phyloP scores from a whole-genome alignment of 768 basidiomycete species.

The Tulasnella sp. region DNA sequence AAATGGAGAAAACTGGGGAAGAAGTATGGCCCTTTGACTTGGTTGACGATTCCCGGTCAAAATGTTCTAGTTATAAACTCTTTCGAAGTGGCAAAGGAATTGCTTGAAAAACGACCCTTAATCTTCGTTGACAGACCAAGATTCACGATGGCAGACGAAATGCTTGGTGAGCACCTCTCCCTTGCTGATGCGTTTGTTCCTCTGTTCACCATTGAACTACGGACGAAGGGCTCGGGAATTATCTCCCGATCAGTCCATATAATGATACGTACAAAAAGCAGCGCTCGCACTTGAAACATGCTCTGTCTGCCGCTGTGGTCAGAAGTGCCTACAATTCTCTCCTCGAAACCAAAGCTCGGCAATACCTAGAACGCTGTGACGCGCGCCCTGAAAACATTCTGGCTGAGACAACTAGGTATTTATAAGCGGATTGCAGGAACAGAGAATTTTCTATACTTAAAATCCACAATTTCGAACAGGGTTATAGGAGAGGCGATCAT shows the following conservation, averaged over 20 bases:
- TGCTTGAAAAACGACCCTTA: neutral
- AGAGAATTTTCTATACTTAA: too few relatives aligned
- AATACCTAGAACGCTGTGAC: neutral
- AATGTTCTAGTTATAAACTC: neutral
- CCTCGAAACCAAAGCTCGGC: neutral
- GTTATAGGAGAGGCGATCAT: neutral
- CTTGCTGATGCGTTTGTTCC: too few relatives aligned
- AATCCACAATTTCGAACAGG: neutral
- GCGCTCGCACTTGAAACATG: neutral
- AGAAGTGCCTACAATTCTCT: neutral
- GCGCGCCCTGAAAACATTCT: neutral
- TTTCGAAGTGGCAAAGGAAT: neutral
- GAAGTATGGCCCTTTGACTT: constrained; percentile 7
- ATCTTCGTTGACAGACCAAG: neutral
- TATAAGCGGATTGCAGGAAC: too few relatives aligned
- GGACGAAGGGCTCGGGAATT: neutral
- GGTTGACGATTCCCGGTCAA: constrained; percentile 6
- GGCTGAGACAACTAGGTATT: neutral
- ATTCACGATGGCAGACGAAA: neutral
- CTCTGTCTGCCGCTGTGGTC: neutral
- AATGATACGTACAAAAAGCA: neutral
- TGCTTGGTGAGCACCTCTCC: neutral
- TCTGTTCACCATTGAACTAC: neutral
- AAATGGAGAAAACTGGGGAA: neutral
- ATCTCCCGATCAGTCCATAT: neutral